These are phyloP conservation scores for Nepenthes mirabilis DNA, from an alignment of 148 eudicot species.

Conservation along the genomic window DNA sequence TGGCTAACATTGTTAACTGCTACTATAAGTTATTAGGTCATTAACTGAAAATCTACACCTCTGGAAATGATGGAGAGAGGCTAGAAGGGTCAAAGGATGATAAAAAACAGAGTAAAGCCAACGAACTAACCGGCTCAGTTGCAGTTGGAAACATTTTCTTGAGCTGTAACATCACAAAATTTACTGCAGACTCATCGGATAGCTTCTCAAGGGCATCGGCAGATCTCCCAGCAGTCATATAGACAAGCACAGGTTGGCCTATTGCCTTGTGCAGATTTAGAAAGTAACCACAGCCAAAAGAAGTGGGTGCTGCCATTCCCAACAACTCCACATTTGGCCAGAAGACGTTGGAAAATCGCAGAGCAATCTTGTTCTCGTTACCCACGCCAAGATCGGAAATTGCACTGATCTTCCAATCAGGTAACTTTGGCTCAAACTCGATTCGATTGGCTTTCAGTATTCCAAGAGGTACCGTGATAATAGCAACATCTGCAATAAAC, in stretches of 20 bases:
- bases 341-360: slow-evolving; percentile 62
- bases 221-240: slow-evolving; percentile 94
- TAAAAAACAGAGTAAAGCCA: background rate
- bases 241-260: slow-evolving; percentile 89
- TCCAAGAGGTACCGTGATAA: slow-evolving; percentile 85
- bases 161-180: slow-evolving; percentile 80
- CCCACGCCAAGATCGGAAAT: slow-evolving; percentile 97
- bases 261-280: slow-evolving; percentile 93
- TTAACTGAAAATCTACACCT: background rate
- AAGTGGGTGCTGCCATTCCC: slow-evolving; percentile 80
- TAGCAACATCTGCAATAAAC: slow-evolving; percentile 77
- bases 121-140: slow-evolving; percentile 69
- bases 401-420: slow-evolving; percentile 83
- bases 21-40: background rate
- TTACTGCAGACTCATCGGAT: slow-evolving; percentile 66
- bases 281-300: slow-evolving; percentile 93
- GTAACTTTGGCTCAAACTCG: slow-evolving; percentile 82
- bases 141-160: slow-evolving; percentile 90
- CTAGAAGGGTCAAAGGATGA: background rate
- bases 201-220: slow-evolving; percentile 81
- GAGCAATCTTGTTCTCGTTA: slow-evolving; percentile 89
- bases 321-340: slow-evolving; percentile 88
- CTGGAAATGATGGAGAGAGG: background rate
- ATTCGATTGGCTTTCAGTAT: slow-evolving; percentile 76
- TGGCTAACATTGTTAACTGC: too few relatives aligned